Base-by-base conservation (phyloP, 495 filamentous ascomycete species). In the Apodospora peruviana region DNA sequence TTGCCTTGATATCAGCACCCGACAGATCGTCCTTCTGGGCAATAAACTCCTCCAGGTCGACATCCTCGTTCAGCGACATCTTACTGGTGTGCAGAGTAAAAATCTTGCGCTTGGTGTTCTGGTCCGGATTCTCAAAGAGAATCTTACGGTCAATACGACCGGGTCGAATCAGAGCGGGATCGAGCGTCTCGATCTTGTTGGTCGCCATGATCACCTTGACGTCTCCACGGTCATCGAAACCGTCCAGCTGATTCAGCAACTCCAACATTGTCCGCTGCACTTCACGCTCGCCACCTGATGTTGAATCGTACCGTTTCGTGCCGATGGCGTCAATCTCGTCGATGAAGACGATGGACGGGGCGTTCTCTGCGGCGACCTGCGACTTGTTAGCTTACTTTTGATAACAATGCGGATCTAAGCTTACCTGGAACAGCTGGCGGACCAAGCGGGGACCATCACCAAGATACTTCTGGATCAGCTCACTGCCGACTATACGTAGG, bases 141-240 rank as follows among this genome's bases (percentile, higher is more conserved):
- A 99, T 97, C 78, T 99, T 98, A 40, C 93, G 86, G 69, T 99
- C 93, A 61, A 99, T 99, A 81, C 93, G 89, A 56, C 93, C 93
- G 40, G 93, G 93, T 51, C 93, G 85, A 65, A 99, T 99, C 53
- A 99, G 75, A 40, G 93, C 93, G 39, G 93, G 93, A 59, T 99
- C 93, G 21, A 99, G 76, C 3, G 90, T 95, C 61, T 99, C 93
- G 53, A 99, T 99, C 79, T 99, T 99, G 80, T 99, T 99, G 42
- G 93, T 99, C 16, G 93, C 93, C 88, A 99, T 95, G 68, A 99
- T 90, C 45, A 99, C 93, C 77, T 99, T 99, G 67, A 99, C 94
- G 66, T 99, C 93, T 53, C 93, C 93, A 55, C 93, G 86, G 68
- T 99, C 93, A 68, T 99, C 93, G 70, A 99, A 99, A 49, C 93